phyloP scores from a whole-genome alignment of 192 early-diverging fungal genomes.

The Coemansia interrupta region DNA sequence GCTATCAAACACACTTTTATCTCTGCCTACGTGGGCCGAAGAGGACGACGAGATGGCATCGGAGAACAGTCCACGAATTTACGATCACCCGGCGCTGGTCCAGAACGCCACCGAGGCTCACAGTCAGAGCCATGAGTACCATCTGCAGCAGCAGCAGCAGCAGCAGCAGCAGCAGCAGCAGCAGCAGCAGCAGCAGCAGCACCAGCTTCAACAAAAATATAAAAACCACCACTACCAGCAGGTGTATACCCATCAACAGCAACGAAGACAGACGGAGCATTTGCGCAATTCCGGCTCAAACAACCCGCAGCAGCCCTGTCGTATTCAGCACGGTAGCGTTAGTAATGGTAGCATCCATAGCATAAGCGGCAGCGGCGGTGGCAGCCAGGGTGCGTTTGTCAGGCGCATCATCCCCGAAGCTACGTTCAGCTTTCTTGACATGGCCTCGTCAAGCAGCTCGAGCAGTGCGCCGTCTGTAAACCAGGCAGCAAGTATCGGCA shows the following conservation, averaged over 20 bases:
- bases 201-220: neutral
- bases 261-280: conserved; percentile 3
- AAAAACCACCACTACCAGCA: no score
- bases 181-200: neutral
- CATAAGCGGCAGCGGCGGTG: neutral
- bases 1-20: conserved; percentile 28
- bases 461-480: conserved; percentile 18
- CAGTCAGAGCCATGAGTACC: neutral
- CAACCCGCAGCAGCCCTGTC: conserved; percentile 2
- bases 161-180: neutral
- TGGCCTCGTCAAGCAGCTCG: conserved; percentile 31
- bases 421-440: conserved; percentile 21
- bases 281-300: conserved; percentile 1
- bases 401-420: conserved; percentile 12
- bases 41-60: conserved; percentile 36
- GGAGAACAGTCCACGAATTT: neutral
- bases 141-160: no score
- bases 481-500: conserved; percentile 2
- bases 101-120: neutral
- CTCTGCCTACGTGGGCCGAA: conserved; percentile 49
- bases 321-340: conserved; percentile 1
- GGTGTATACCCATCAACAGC: neutral
- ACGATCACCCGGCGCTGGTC: conserved; percentile 7
- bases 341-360: conserved; percentile 10
- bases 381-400: conserved; percentile 6